A percentile compares a stretch with the other conserved stretches of the same genome.
Conservation (phyloP, 257 asterid genomes). For the Nicotiana paniculata region DNA sequence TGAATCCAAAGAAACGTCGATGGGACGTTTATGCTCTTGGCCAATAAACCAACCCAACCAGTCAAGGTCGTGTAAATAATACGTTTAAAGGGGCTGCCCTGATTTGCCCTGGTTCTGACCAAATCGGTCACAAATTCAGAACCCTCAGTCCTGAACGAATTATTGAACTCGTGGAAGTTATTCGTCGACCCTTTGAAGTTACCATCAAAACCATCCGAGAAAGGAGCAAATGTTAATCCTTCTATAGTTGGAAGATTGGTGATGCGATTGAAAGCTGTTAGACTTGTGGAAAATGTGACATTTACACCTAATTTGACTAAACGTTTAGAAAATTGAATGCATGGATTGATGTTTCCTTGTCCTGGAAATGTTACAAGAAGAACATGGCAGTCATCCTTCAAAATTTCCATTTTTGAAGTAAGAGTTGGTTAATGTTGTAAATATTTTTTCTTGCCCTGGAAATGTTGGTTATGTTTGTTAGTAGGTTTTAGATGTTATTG, state of each 20-base stretch:
- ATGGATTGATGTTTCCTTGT: constrained; percentile 1
- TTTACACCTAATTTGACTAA: neutral
- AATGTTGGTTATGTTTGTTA: neutral
- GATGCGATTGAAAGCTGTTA: neutral
- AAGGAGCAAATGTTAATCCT: constrained; percentile 7
- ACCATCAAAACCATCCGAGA: constrained; percentile 1
- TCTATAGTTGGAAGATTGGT: neutral
- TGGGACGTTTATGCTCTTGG: constrained; percentile 4
- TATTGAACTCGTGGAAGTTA: neutral
- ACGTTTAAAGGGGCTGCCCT: constrained; percentile 3
- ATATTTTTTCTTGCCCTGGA: neutral
- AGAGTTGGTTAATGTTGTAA: neutral
- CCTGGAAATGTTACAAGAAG: neutral
- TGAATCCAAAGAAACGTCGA: constrained; percentile 13
- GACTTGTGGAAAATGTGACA: neutral
- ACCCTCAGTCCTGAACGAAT: neutral
- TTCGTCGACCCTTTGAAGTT: neutral
- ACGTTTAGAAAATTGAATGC: constrained; percentile 3
- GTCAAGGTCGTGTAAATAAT: constrained; percentile 5
- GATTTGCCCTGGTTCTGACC: neutral
- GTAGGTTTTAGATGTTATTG: neutral
- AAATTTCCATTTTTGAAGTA: neutral
- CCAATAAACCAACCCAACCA: constrained; percentile 6
- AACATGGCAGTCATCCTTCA: constrained; percentile 1
- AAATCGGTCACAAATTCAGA: neutral